These are phyloP conservation scores for Hortaea werneckii DNA, from an alignment of 2,329 filamentous ascomycete species.

Conservation along the genomic window DNA sequence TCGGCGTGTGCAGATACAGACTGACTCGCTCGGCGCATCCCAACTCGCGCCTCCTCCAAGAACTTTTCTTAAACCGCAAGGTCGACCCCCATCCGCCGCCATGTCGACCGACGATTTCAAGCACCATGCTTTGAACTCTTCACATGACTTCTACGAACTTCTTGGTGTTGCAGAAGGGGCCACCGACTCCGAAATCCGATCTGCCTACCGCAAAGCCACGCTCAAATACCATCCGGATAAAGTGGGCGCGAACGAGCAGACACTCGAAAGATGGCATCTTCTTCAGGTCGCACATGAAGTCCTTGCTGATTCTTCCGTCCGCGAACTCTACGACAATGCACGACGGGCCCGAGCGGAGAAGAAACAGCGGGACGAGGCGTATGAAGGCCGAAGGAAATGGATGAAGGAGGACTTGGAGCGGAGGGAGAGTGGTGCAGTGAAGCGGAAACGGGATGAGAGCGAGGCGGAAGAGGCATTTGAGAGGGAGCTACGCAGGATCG, in stretches of 20 bases:
- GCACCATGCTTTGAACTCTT: conserved; percentile 30
- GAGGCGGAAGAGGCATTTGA: conserved; percentile 48
- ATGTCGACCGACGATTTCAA: conserved; percentile 29
- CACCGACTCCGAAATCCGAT: conserved; percentile 62
- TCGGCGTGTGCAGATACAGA: too few species aligned
- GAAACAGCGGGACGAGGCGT: conserved; percentile 59
- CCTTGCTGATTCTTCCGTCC: conserved; percentile 59
- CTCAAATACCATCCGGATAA: conserved; percentile 95
- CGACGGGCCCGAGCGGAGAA: conserved; percentile 61
- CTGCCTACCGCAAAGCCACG: conserved; percentile 74
- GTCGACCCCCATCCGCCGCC: background rate
- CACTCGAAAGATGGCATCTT: conserved; percentile 73
- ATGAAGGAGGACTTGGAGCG: conserved; percentile 83
- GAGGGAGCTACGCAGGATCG: conserved; percentile 37
- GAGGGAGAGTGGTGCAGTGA: conserved; percentile 48
- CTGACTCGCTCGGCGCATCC: too few species aligned
- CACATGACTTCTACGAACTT: conserved; percentile 65
- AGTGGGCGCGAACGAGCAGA: conserved; percentile 52
- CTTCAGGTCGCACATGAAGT: conserved; percentile 82
- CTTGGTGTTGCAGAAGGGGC: conserved; percentile 57
- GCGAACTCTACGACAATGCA: conserved; percentile 67
- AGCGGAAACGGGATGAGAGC: conserved; percentile 35
- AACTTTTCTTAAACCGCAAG: too few species aligned
- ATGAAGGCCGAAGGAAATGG: conserved; percentile 60
- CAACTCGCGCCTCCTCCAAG: too few species aligned